Evolutionary conservation across 805 yeast genomes (phyloP).

Genomic region (Kazachstania taianensis): DNA sequence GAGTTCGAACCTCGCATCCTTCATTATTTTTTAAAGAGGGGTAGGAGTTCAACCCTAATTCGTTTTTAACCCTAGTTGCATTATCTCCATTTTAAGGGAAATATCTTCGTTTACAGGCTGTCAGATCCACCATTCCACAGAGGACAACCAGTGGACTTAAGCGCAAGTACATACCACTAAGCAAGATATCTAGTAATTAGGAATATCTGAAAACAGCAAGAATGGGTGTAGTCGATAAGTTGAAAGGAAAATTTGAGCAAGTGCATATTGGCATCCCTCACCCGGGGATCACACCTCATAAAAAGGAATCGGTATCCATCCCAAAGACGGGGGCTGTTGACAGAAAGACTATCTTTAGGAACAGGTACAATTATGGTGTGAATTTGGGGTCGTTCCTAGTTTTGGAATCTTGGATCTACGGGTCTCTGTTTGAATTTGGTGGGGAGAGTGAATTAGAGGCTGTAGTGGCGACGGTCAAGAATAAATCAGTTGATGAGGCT

Average conservation of each 20-base stretch:
- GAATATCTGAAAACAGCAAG: background rate
- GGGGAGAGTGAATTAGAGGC: constrained; percentile 70
- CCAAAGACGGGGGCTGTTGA: constrained; percentile 31
- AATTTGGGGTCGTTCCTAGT: constrained; percentile 78
- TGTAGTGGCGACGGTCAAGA: constrained; percentile 38
- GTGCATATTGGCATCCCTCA: constrained; percentile 6
- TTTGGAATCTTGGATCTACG: constrained; percentile 70
- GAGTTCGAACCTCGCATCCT: constrained; percentile 35
- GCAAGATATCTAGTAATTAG: too few relatives aligned
- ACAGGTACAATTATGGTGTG: constrained; percentile 66
- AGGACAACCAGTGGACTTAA: too few relatives aligned
- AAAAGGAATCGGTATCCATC: constrained; percentile 22
- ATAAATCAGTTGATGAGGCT: constrained; percentile 46
- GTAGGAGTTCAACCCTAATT: too few relatives aligned
- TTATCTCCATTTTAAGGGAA: too few relatives aligned
- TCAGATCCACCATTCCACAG: too few relatives aligned
- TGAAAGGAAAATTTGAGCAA: constrained; percentile 16
- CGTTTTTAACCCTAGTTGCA: too few relatives aligned
- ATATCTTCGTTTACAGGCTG: too few relatives aligned
- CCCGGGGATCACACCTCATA: background rate
- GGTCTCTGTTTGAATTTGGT: constrained; percentile 48
- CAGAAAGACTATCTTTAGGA: constrained; percentile 42
- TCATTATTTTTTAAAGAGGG: constrained; percentile 26
- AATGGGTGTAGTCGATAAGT: constrained; percentile 14
- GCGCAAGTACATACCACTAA: too few relatives aligned